These are phyloP conservation scores for Sophora flavescens DNA, from an alignment of 306 rosid genomes.

Conservation along the genomic window DNA sequence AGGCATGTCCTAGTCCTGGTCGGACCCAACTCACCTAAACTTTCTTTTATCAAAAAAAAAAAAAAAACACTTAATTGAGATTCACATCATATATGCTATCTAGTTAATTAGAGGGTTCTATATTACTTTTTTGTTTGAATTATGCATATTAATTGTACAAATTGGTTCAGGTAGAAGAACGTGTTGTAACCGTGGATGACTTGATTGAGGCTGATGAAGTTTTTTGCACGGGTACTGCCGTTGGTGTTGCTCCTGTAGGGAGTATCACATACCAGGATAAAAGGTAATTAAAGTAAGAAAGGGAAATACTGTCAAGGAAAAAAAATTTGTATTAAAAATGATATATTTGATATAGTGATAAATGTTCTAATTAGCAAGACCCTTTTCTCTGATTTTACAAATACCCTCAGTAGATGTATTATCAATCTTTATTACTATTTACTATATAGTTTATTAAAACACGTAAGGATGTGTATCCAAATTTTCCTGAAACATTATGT, in stretches of 20 bases:
- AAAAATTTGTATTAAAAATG: too few relatives aligned
- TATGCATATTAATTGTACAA: not conserved
- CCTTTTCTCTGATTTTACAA: not conserved
- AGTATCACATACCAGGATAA: constrained; percentile 59
- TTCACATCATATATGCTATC: not conserved
- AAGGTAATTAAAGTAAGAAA: constrained; percentile 58
- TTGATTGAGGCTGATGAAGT: constrained; percentile 80
- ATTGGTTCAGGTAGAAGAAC: constrained; percentile 76
- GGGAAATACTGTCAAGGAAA: too few relatives aligned
- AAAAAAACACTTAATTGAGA: too few relatives aligned
- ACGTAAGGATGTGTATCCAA: not conserved
- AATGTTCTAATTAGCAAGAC: too few relatives aligned
- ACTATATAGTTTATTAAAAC: not conserved
- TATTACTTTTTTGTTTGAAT: not conserved
- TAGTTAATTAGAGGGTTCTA: not conserved
- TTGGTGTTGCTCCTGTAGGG: constrained; percentile 86
- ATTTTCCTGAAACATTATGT: constrained; percentile 8
- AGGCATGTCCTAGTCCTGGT: too few relatives aligned
- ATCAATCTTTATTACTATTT: not conserved
- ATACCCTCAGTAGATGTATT: not conserved
- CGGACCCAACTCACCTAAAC: too few relatives aligned
- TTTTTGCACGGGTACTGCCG: constrained; percentile 95
- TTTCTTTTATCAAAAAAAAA: too few relatives aligned
- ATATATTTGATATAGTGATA: too few relatives aligned
- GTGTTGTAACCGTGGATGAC: constrained; percentile 63